Base-by-base conservation (phyloP, 768 basidiomycete species). In the Naematelia aurantialba region DNA sequence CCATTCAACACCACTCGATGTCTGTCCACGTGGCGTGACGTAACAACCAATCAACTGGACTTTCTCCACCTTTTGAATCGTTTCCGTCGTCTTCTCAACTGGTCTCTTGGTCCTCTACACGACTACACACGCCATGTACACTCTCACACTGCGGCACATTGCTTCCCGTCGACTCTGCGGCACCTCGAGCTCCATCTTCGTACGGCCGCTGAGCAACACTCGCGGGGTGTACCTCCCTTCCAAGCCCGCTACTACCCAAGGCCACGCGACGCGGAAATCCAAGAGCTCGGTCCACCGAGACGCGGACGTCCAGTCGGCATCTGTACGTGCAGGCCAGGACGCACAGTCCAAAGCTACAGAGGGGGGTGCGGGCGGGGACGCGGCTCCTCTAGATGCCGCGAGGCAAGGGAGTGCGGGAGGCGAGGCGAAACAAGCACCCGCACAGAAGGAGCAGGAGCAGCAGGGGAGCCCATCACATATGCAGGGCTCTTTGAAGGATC, bases 261-360 rank as follows among this genome's bases (percentile, higher is more conserved):
- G 75, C 13, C 75, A 76, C 60, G 65, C 73, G 12, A 62, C 60
- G 13, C 30, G 62, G 34, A 76, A 76, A 51, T 49, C 69, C 21
- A 30, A 56, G 8, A 55, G 65, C 45, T 46, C 64, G 3, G 46
- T 60, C 12, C 70, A 74, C 45, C 59, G 60, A 21, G 66, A 70
- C 53, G 21, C 57, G 8, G 69, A 76, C 47, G 63, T 70, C 48
- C 66, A 69, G 50, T 64, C 72, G n/a, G 69, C 63, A 11, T 56
- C 63, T n/a, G 66, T 68, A 4, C 56, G 61, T 56, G 64, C 61
- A 3, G 68, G 60, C 5, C 25, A 61, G n/a, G 55, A 73, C 30
- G 65, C 58, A 22, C 47, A 63, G 50, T 51, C 55, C 14, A 22
- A 46, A 13, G 39, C 62, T 52, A 27, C 11, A 5, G 3, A 24